Evolutionary conservation across 768 basidiomycete genomes (phyloP), one percentile per base, ranked within the genome.

Genomic region (Mycena alexandri): DNA sequence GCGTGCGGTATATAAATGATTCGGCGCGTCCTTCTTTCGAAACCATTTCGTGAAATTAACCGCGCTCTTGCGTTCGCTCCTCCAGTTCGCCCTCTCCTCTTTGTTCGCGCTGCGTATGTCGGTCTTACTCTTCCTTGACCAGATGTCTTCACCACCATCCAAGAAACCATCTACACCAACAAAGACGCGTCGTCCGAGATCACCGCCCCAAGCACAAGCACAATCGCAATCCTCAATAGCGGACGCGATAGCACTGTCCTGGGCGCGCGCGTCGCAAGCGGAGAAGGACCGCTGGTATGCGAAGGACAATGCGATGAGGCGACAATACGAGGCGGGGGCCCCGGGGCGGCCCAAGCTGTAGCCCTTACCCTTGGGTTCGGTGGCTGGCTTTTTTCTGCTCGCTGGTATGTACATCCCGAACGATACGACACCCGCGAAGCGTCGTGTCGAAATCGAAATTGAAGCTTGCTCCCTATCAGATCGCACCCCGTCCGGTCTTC

Each of bases 221-320:
- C 29, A 29, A 29, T 29, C 29, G 29, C 29, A 29, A 29, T 29
- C 29, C 29, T 83, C 88, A 13, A 87, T 88, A 42, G 86, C 87
- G 5, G 86, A 89, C 68, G 84, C 86, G 33, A 92, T 93, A 75
- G 89, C 88, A 41, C 86, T 89, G 46, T 88, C 88, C 60, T 92
- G 91, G 91, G 86, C 83, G 74, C 79, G 81, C 53, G 88, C 90
- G 77, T 85, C 87, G n/a, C 65, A 75, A 16, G 86, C 90, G 76
- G 87, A 79, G 69, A 85, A 90, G 75, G 84, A 86, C 59, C 81
- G 78, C 68, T 93, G 91, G 91, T 79, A 82, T 63, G 76, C 69
- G 63, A 72, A 81, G 52, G 83, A 86, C 58, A 85, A 84, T 62
- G 85, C 86, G 66, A 82, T 85, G 61, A 85, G 82, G 74, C 77